phyloP scores from a whole-genome alignment of 2,329 filamentous ascomycete genomes.

The Waltergamsia citrina region DNA sequence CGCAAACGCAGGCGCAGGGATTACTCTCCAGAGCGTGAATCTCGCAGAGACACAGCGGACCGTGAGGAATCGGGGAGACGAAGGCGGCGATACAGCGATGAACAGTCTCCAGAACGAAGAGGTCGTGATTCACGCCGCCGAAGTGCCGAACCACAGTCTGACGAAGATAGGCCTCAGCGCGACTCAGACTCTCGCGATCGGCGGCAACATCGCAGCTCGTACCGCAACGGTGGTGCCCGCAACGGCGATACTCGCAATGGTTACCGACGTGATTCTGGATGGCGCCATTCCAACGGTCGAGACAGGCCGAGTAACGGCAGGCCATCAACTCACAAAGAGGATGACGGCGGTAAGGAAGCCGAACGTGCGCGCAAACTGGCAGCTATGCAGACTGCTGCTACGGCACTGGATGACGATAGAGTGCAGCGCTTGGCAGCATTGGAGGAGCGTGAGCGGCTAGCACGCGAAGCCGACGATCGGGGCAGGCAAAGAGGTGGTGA shows the following conservation, averaged over 20 bases:
- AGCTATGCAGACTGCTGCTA: conserved; percentile 64
- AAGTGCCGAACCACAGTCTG: too few relatives aligned
- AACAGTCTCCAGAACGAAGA: background rate
- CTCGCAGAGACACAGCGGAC: conserved; percentile 8
- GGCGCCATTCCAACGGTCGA: conserved; percentile 8
- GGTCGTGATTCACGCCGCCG: conserved; percentile 6
- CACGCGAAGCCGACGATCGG: conserved; percentile 57
- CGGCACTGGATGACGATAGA: conserved; percentile 61
- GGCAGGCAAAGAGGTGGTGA: conserved; percentile 54
- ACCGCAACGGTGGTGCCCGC: conserved; percentile 10
- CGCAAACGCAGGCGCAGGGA: conserved; percentile 14
- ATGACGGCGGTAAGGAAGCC: conserved; percentile 30
- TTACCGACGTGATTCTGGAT: background rate
- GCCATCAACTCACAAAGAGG: conserved; percentile 11
- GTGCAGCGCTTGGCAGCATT: conserved; percentile 57
- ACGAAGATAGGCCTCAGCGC: conserved; percentile 9
- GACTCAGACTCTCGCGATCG: conserved; percentile 7
- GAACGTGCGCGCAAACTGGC: conserved; percentile 59
- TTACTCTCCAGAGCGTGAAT: conserved; percentile 12
- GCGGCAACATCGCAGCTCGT: conserved; percentile 14
- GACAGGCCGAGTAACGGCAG: conserved; percentile 12
- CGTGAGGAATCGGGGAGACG: conserved; percentile 7
- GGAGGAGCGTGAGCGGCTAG: conserved; percentile 53
- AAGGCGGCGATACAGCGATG: conserved; percentile 7
- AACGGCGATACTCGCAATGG: conserved; percentile 5